A percentile compares a stretch with the other conserved stretches of the same genome.
These are phyloP conservation scores for Lichtheimia ramosa DNA, from an alignment of 371 early-diverging fungal genomes.

Conservation along the genomic window DNA sequence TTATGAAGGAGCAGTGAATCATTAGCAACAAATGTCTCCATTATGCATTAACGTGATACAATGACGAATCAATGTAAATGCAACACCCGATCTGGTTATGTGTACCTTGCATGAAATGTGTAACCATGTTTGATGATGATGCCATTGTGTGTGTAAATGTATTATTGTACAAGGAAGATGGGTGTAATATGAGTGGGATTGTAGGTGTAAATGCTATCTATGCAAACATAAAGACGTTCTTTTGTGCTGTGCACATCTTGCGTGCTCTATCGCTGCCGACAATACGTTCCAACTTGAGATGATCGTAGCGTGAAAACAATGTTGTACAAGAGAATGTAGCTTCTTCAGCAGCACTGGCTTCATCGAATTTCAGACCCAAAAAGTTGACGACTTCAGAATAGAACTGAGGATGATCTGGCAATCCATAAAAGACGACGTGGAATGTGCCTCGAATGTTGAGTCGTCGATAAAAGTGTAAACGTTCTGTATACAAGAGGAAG, in stretches of 20 bases:
- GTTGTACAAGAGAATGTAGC: constrained; percentile 67
- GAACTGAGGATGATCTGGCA: constrained; percentile 85
- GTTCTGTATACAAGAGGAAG: constrained; percentile 87
- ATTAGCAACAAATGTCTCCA: neutral
- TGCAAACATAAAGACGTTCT: constrained; percentile 70
- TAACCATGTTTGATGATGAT: no score
- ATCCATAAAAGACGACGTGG: constrained; percentile 87
- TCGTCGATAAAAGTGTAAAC: constrained; percentile 93
- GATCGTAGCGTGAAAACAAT: constrained; percentile 83
- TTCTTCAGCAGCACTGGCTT: constrained; percentile 55
- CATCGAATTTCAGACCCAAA: constrained; percentile 45
- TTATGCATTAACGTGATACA: neutral
- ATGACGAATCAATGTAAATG: no score
- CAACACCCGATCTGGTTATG: no score
- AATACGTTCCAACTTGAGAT: constrained; percentile 84
- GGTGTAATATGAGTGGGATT: no score
- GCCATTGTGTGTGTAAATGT: no score
- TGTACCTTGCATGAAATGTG: no score
- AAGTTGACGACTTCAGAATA: constrained; percentile 89
- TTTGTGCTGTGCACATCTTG: constrained; percentile 75
- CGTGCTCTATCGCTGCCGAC: constrained; percentile 79
- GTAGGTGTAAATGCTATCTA: constrained; percentile 21
- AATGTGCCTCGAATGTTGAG: constrained; percentile 82
- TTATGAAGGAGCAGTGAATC: neutral
- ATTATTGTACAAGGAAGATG: no score